These are phyloP conservation scores for Psophocarpus tetragonolobus DNA, from an alignment of 306 rosid species.

Conservation along the genomic window DNA sequence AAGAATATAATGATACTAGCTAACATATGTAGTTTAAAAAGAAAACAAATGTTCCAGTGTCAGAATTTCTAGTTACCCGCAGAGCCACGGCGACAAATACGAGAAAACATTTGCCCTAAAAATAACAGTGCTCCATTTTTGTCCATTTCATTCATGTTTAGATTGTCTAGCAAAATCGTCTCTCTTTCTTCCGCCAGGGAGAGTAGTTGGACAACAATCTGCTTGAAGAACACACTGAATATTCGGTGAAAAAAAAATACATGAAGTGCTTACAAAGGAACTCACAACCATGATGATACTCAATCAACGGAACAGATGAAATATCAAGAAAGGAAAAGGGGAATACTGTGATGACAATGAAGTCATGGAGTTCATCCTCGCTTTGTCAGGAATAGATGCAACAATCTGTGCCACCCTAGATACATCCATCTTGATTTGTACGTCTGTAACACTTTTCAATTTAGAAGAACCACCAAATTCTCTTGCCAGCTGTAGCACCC, in stretches of 20 bases:
- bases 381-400: slow-evolving; percentile 93
- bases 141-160: slow-evolving; percentile 30
- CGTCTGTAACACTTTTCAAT: slow-evolving; percentile 35
- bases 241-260: slow-evolving; percentile 68
- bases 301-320: slow-evolving; percentile 1
- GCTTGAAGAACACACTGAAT: slow-evolving; percentile 78
- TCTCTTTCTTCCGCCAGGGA: slow-evolving; percentile 63
- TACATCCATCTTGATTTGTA: slow-evolving; percentile 41
- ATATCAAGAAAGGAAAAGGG: slow-evolving; percentile 30
- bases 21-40: not conserved
- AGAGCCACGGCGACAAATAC: slow-evolving; percentile 92
- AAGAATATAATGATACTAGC: not conserved
- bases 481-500: slow-evolving; percentile 79
- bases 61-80: slow-evolving; percentile 61
- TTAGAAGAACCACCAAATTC: slow-evolving; percentile 57
- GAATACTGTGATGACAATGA: slow-evolving; percentile 91
- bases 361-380: slow-evolving; percentile 60
- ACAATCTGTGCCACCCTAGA: slow-evolving; percentile 76
- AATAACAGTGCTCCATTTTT: slow-evolving; percentile 58
- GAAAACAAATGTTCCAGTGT: not conserved
- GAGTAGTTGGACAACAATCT: slow-evolving; percentile 72
- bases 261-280: slow-evolving; percentile 7
- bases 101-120: slow-evolving; percentile 83
- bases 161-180: slow-evolving; percentile 29
- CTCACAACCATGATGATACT: slow-evolving; percentile 15